Conservation (phyloP, 306 rosid genomes). For the Trichosanthes truncata region DNA sequence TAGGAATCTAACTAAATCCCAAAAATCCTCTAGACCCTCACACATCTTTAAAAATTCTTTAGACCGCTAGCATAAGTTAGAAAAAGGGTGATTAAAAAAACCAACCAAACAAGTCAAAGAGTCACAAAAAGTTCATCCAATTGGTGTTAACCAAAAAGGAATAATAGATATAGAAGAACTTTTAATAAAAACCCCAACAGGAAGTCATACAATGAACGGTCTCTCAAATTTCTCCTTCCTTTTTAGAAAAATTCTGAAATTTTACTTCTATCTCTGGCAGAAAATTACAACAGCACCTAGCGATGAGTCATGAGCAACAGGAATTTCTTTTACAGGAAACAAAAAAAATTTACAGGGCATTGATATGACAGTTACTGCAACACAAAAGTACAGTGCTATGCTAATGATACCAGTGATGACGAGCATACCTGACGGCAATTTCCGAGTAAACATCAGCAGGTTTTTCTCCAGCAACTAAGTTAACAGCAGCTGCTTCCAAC, state of each 20-base stretch:
- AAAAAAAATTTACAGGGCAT: neutral
- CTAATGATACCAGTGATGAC: neutral
- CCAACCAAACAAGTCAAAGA: neutral
- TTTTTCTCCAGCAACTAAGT: conserved; percentile 63
- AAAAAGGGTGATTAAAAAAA: neutral
- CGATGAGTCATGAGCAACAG: neutral
- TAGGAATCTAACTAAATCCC: neutral
- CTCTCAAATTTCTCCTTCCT: neutral
- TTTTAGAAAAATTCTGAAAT: neutral
- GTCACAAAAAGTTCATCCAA: neutral
- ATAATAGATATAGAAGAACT: neutral
- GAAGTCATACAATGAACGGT: neutral
- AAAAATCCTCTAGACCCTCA: neutral
- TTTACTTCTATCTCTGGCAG: neutral
- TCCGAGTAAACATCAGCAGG: conserved; percentile 86
- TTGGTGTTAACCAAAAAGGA: neutral
- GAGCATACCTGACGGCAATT: conserved; percentile 61
- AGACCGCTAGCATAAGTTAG: neutral
- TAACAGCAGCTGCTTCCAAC: conserved; percentile 91
- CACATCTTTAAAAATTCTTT: neutral
- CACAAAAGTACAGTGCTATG: neutral
- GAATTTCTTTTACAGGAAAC: neutral
- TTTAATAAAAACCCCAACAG: neutral
- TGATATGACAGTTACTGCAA: neutral
- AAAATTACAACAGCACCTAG: neutral